A percentile compares a stretch with the other conserved stretches of the same genome.
Evolutionary conservation across 129 eudicot genomes (phyloP).

Genomic region (Daucus carota): DNA sequence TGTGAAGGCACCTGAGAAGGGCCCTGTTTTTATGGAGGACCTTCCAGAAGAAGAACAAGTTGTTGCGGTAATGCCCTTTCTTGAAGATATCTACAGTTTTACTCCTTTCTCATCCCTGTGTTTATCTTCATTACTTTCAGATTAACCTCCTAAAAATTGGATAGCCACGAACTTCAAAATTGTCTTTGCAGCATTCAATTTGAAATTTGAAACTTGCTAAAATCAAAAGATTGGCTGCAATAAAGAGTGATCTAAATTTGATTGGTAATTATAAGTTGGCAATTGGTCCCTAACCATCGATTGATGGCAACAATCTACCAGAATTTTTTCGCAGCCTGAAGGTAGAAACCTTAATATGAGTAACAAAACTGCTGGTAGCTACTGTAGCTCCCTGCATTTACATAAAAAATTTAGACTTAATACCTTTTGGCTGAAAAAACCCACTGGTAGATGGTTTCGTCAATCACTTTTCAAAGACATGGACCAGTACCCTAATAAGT

Average conservation of each 20-base stretch:
- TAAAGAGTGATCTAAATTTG: not conserved
- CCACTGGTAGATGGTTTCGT: no score
- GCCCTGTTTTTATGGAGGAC: conserved; percentile 85
- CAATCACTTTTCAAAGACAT: no score
- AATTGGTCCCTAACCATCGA: no score
- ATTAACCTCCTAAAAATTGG: not conserved
- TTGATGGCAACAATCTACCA: no score
- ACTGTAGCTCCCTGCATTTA: no score
- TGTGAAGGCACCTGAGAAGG: conserved; percentile 95
- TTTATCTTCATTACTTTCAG: not conserved
- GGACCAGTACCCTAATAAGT: no score
- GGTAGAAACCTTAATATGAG: no score
- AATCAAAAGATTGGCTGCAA: not conserved
- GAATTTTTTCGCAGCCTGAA: no score
- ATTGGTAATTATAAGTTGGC: not conserved
- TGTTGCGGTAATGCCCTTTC: conserved; percentile 49
- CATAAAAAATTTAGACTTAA: no score
- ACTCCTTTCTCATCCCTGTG: not conserved
- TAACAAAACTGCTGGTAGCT: no score
- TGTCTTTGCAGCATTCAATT: not conserved
- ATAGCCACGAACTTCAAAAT: not conserved
- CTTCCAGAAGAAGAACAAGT: conserved; percentile 96
- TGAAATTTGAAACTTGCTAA: not conserved
- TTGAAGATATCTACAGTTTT: not conserved
- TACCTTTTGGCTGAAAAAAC: no score